Base-by-base conservation (phyloP, 2,329 filamentous ascomycete genomes). In the Huntiella decipiens region DNA sequence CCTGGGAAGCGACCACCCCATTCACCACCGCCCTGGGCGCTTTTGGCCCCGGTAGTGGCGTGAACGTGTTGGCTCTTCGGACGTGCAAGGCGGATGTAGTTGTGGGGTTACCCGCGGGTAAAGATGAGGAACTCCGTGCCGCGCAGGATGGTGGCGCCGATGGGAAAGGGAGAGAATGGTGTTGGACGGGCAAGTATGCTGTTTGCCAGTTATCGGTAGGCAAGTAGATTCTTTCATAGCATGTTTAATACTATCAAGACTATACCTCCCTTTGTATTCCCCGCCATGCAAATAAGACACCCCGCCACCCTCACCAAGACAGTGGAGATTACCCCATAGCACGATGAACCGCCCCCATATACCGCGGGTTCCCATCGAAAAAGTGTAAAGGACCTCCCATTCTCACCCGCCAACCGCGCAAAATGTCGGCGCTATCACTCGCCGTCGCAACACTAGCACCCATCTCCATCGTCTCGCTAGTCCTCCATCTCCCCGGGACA, bases 71-170 rank as follows among this genome's bases (percentile, higher is more conserved):
- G 22, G 82, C 91, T 0, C 70, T 98, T 51, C 74, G 91, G 48
- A 98, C 91, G 0, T 95, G 88, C 68, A 98, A 98, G 65, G 88
- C 88, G 0, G 91, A 98, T 58, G 84, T 92, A 5, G 85, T 96
- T 0, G 91, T 95, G 19, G 88, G 86, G 0, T 67, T 98, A n/a
- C 70, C 77, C 11, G 61, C 75, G 6, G 87, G 88, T 5, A 74
- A 80, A 58, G 91, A 98, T 56, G 86, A 95, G 63, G 74, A 78
- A 58, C 66, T 96, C 45, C 76, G 71, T 53, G 66, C 71, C 6
- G 70, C 64, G 45, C 76, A 82, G 44, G 76, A 70, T 12, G 82
- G 82, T 1, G 82, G 81, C 3, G 82, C 78, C 12, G 77, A 85
- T 51, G 64, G 72, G 53, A 61, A 80, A 60, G 71, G 75, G 17